Evolutionary conservation across 2,329 filamentous ascomycete genomes (phyloP), one percentile per base, ranked within the genome.

Genomic region (Pseudogymnoascus sp.): DNA sequence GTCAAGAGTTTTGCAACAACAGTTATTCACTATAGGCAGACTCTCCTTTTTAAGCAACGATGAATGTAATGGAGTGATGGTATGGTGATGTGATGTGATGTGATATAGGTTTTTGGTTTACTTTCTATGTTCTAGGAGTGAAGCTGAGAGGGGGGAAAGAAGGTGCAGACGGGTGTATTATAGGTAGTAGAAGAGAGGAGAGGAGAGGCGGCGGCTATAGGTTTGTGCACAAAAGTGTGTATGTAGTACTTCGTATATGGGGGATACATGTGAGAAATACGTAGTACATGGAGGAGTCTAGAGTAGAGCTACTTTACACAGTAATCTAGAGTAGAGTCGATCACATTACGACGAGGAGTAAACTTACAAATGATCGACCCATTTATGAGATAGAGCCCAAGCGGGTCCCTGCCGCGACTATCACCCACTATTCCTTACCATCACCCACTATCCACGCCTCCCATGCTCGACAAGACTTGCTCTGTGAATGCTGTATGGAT

Each of bases 391-490:
- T 50, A 50, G 44, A 50, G 44, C 44, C 44, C 44, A 50, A 50
- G 44, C 44, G 44, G 44, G 44, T 50, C 44, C 44, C 44, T 50
- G 44, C 44, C 44, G 44, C 44, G 44, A 50, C 44, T 17, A 50
- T 50, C 44, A 50, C 38, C 38, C 9, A 42, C 3, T 8, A 40
- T 40, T 9, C 21, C 40, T 6, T 9, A 10, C 44, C 44, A 50
- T 5, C 13, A 50, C n/a, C 23, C 42, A 28, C 44, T 7, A 8
- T n/a, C 21, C 23, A 26, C 21, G 11, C 36, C 7, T 13, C 36
- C 36, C 36, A 4, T 26, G 42, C 42, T 15, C 19, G 6, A 1
- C 26, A 8, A 44, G 17, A 19, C 19, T 44, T 6, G 40, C 19
- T 44, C 40, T 44, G 19, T 47, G 17, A 4, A 40, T 4, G 19